Evolutionary conservation across 106 monocot species (phyloP), one percentile per base, ranked within the genome.

Genomic region (Posidonia australis): DNA sequence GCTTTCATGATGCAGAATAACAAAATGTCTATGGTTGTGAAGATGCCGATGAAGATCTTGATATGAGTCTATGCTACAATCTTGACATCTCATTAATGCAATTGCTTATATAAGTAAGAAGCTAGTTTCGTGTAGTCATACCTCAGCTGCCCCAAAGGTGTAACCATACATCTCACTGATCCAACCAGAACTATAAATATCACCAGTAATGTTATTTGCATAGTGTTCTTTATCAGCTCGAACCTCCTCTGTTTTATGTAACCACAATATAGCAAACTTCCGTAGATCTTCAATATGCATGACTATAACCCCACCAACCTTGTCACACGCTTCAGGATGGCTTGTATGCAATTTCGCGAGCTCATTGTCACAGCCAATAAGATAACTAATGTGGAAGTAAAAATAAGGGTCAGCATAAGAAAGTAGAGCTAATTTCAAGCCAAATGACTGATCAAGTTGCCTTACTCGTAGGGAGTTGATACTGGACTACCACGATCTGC

Each of bases 131-230:
- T n/a, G n/a, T 44, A 9, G n/a, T 53, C 19, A 44, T 73, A 65
- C 96, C 90, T 98, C 96, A 51, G 96, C 96, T 21, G 96, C 96
- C 54, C 80, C 96, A 79, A 98, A 98, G 43, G 96, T 85, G 68
- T 98, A 98, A 53, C 96, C 96, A 77, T 98, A 98, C 96, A 98
- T 98, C 71, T 98, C 96, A 51, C 96, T 98, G 60, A 98, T 98
- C 96, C 96, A 98, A 32, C 96, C 96, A 76, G 90, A 80, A 19
- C 49, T 64, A 83, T 90, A 90, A 51, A 98, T 79, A 71, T 90
- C 90, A 13, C 96, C 96, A 55, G 84, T 86, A 56, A 87, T 79
- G n/a, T 98, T 91, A 20, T 87, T 98, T 44, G 74, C 90, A 83
- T 91, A 91, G 60, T 91, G 90, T 66, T 77, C 78, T 83, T 78